Evolutionary conservation across 2,329 filamentous ascomycete genomes (phyloP).

Genomic region (Ophiosphaerella korrae): DNA sequence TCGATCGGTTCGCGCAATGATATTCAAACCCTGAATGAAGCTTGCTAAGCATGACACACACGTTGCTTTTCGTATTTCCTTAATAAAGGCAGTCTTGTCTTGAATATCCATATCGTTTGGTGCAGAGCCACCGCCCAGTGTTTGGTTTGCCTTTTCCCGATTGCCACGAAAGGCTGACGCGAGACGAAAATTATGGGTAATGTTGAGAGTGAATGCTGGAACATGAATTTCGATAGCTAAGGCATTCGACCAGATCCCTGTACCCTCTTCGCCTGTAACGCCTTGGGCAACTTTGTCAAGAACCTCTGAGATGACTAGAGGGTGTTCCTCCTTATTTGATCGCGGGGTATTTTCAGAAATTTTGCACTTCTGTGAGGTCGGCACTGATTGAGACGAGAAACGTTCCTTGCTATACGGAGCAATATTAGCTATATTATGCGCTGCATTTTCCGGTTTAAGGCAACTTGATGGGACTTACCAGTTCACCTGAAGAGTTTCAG

Average conservation of each 20-base stretch:
- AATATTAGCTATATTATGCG: no score
- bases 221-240: constrained; percentile 67
- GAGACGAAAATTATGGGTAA: constrained; percentile 66
- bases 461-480: constrained; percentile 45
- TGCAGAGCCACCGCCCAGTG: constrained; percentile 50
- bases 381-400: constrained; percentile 68
- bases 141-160: constrained; percentile 58
- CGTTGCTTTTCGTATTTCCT: constrained; percentile 64
- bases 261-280: constrained; percentile 68
- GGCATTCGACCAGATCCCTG: constrained; percentile 68
- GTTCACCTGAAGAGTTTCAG: constrained; percentile 65
- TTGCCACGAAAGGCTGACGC: constrained; percentile 66
- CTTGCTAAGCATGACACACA: constrained; percentile 66
- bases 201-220: constrained; percentile 66
- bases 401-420: constrained; percentile 51
- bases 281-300: constrained; percentile 76
- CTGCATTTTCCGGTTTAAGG: no score
- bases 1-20: constrained; percentile 64
- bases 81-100: constrained; percentile 55
- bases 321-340: constrained; percentile 25
- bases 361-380: constrained; percentile 62
- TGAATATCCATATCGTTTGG: constrained; percentile 40
- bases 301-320: constrained; percentile 64
- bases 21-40: constrained; percentile 69
- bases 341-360: constrained; percentile 17